Evolutionary conservation across 116 monocot genomes (phyloP).

Genomic region (Posidonia oceanica): DNA sequence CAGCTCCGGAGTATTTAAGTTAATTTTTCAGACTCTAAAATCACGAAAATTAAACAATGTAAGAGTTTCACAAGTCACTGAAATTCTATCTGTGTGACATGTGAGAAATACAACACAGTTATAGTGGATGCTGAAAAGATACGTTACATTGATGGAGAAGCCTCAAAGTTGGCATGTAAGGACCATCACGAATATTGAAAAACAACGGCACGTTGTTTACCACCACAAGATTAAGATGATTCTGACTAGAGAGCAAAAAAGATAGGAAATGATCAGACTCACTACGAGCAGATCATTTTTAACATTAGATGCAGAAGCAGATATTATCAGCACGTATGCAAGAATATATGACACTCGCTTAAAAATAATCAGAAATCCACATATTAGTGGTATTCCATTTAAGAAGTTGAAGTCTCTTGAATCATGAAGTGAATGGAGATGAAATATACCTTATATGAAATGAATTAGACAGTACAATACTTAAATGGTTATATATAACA

Average conservation of each 20-base stretch:
- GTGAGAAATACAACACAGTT: no score
- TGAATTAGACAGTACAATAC: no score
- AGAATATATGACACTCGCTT: no score
- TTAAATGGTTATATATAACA: no score
- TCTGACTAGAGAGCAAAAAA: constrained; percentile 48
- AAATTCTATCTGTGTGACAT: no score
- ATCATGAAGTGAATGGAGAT: no score
- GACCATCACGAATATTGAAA: constrained; percentile 97
- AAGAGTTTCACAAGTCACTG: no score
- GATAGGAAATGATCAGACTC: constrained; percentile 5
- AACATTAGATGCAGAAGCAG: not conserved
- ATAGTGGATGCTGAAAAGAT: constrained; percentile 1
- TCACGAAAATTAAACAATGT: no score
- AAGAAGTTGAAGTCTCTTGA: not conserved
- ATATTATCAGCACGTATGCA: not conserved
- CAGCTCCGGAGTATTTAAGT: no score
- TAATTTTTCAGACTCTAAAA: no score
- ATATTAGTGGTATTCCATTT: not conserved
- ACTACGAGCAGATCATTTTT: not conserved
- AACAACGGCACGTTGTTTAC: constrained; percentile 93
- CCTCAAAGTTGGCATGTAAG: constrained; percentile 98
- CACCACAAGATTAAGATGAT: constrained; percentile 92
- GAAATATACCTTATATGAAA: no score
- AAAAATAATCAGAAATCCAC: not conserved
- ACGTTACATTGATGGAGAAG: constrained; percentile 94